These are phyloP conservation scores for Trichoderma sp. DNA, from an alignment of 2,329 filamentous ascomycete species.

Conservation along the genomic window DNA sequence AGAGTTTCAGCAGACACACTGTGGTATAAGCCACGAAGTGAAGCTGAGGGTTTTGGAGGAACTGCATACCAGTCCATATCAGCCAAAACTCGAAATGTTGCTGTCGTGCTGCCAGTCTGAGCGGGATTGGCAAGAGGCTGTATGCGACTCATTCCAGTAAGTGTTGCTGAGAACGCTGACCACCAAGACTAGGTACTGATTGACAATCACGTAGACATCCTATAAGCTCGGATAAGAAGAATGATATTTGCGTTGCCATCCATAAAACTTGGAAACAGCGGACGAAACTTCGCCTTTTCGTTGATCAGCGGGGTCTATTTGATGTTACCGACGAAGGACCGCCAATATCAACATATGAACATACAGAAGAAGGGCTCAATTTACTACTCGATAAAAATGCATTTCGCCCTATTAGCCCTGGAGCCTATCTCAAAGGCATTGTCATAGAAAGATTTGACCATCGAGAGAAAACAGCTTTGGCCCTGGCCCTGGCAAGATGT, in stretches of 20 bases:
- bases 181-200: not conserved
- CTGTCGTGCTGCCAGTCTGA: constrained; percentile 25
- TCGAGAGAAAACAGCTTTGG: constrained; percentile 22
- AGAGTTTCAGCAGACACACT: constrained; percentile 24
- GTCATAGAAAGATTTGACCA: constrained; percentile 17
- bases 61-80: not conserved
- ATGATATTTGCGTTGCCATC: constrained; percentile 19
- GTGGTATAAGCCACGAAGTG: constrained; percentile 10
- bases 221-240: not conserved
- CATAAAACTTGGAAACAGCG: constrained; percentile 14
- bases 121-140: constrained; percentile 24
- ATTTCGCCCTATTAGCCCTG: constrained; percentile 17
- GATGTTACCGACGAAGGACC: constrained; percentile 22
- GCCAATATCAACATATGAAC: constrained; percentile 11
- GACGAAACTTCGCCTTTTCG: constrained; percentile 22
- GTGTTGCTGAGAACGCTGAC: not conserved
- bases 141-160: constrained; percentile 22
- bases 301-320: constrained; percentile 25
- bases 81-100: constrained; percentile 19
- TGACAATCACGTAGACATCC: not conserved
- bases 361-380: constrained; percentile 19
- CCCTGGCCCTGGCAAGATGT: constrained; percentile 18
- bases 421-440: not conserved
- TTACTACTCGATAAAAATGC: constrained; percentile 20
- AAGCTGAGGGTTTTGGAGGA: constrained; percentile 24